These are phyloP conservation scores for Trichophyton rubrum DNA, from an alignment of 2,329 filamentous ascomycete genomes.

Conservation along the genomic window DNA sequence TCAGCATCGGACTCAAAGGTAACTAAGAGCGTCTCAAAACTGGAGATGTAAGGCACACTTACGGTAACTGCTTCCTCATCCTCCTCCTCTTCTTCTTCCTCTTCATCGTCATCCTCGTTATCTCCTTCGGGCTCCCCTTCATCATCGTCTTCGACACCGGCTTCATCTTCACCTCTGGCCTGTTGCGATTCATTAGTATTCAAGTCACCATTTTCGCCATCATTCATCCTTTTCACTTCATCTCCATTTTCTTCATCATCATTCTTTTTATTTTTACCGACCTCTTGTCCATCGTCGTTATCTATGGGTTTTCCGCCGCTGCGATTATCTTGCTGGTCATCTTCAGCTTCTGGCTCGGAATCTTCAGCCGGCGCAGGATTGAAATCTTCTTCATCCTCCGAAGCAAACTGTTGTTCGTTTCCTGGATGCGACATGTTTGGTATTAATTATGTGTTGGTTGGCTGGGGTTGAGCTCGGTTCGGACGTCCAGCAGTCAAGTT, in stretches of 20 bases:
- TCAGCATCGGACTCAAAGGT: constrained; percentile 10
- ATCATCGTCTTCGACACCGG: constrained; percentile 30
- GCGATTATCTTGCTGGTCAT: constrained; percentile 14
- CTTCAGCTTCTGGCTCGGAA: constrained; percentile 56
- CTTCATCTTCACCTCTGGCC: constrained; percentile 19
- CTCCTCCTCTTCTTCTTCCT: constrained; percentile 40
- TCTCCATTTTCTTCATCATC: constrained; percentile 35
- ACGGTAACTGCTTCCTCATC: constrained; percentile 48
- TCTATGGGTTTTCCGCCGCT: constrained; percentile 17
- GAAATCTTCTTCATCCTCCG: constrained; percentile 69
- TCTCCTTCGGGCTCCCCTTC: constrained; percentile 42
- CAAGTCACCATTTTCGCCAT: constrained; percentile 47
- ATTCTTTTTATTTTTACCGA: constrained; percentile 36
- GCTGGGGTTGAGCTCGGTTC: neutral
- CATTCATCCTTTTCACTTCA: constrained; percentile 32
- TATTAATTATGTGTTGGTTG: neutral
- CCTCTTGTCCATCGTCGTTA: constrained; percentile 28
- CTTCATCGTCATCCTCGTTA: constrained; percentile 31
- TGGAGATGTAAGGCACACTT: constrained; percentile 15
- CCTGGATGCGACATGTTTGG: constrained; percentile 20
- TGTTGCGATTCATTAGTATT: constrained; percentile 38
- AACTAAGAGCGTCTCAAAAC: neutral
- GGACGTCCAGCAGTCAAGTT: neutral
- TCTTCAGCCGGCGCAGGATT: constrained; percentile 64
- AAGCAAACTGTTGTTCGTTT: constrained; percentile 40